phyloP scores from a whole-genome alignment of 2,329 filamentous ascomycete genomes.

The Didymella pinodella region DNA sequence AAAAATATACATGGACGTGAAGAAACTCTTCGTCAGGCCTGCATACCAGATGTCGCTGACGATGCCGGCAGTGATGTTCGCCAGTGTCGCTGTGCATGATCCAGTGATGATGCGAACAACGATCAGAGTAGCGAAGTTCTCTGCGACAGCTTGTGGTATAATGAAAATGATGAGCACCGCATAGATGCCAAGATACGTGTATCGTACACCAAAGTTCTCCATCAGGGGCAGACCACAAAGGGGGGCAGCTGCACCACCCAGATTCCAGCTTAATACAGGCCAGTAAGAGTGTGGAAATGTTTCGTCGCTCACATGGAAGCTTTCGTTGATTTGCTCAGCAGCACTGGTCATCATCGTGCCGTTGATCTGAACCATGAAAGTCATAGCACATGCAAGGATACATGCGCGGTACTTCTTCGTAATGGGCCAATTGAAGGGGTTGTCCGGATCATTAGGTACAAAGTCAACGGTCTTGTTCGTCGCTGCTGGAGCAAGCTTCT shows the following conservation, averaged over 20 bases:
- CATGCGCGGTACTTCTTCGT: slow-evolving; percentile 55
- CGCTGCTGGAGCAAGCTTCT: slow-evolving; percentile 3
- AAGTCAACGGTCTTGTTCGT: slow-evolving; percentile 28
- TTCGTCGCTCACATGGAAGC: slow-evolving; percentile 51
- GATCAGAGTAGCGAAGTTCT: slow-evolving; percentile 57
- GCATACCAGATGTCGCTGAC: slow-evolving; percentile 51
- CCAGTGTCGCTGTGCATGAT: slow-evolving; percentile 53
- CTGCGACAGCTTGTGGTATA: slow-evolving; percentile 54
- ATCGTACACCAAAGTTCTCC: slow-evolving; percentile 56
- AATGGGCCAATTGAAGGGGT: slow-evolving; percentile 54
- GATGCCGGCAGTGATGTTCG: slow-evolving; percentile 51
- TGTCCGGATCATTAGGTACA: slow-evolving; percentile 34
- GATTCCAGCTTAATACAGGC: slow-evolving; percentile 53
- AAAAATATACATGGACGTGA: slow-evolving; percentile 55
- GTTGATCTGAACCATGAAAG: slow-evolving; percentile 44
- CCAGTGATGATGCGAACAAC: slow-evolving; percentile 57
- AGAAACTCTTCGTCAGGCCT: slow-evolving; percentile 51
- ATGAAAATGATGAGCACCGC: slow-evolving; percentile 53
- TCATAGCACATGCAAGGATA: slow-evolving; percentile 55
- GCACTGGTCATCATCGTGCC: slow-evolving; percentile 47
- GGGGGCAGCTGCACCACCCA: slow-evolving; percentile 54
- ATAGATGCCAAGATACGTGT: slow-evolving; percentile 54
- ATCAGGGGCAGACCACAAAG: slow-evolving; percentile 54
- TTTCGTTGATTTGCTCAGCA: slow-evolving; percentile 48
- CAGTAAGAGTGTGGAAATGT: slow-evolving; percentile 54